A percentile compares a stretch with the other conserved stretches of the same genome.
These are phyloP conservation scores for Iberis pinnata DNA, from an alignment of 345 rosid species.

Conservation along the genomic window DNA sequence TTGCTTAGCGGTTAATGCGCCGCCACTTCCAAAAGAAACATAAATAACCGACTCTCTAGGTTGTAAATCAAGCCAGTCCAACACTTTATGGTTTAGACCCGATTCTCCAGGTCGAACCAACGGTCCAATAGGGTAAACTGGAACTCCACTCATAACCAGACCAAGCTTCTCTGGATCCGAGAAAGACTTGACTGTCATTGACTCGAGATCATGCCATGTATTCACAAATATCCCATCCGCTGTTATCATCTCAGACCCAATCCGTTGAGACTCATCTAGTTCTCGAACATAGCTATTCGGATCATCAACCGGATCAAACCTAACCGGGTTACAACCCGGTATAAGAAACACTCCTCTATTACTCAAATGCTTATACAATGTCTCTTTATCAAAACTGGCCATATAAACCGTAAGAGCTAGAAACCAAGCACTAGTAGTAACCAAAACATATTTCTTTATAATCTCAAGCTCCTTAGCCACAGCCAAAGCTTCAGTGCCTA, in stretches of 20 bases:
- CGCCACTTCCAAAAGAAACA: constrained; percentile 46
- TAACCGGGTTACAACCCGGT: constrained; percentile 50
- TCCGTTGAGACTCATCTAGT: constrained; percentile 23
- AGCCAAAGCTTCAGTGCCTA: constrained; percentile 43
- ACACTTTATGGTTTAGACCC: constrained; percentile 13
- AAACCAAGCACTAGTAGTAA: constrained; percentile 53
- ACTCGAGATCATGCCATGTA: constrained; percentile 45
- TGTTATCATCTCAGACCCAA: constrained; percentile 32
- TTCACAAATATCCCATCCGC: constrained; percentile 51
- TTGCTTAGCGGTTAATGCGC: constrained; percentile 35
- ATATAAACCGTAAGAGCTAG: constrained; percentile 41
- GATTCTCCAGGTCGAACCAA: constrained; percentile 22
- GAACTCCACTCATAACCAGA: constrained; percentile 22
- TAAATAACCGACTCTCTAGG: constrained; percentile 34
- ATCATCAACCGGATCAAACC: constrained; percentile 27
- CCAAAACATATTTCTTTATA: constrained; percentile 34
- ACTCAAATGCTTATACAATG: constrained; percentile 24
- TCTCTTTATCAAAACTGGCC: constrained; percentile 31
- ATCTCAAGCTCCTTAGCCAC: constrained; percentile 46
- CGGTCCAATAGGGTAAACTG: constrained; percentile 38
- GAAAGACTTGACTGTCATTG: constrained; percentile 23
- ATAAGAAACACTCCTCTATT: constrained; percentile 24
- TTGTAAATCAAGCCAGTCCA: constrained; percentile 40
- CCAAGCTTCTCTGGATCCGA: constrained; percentile 19
- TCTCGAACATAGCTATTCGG: constrained; percentile 23